A percentile compares a stretch with the other conserved stretches of the same genome.
These are phyloP conservation scores for Comarum palustre DNA, from an alignment of 306 rosid genomes.

Conservation along the genomic window DNA sequence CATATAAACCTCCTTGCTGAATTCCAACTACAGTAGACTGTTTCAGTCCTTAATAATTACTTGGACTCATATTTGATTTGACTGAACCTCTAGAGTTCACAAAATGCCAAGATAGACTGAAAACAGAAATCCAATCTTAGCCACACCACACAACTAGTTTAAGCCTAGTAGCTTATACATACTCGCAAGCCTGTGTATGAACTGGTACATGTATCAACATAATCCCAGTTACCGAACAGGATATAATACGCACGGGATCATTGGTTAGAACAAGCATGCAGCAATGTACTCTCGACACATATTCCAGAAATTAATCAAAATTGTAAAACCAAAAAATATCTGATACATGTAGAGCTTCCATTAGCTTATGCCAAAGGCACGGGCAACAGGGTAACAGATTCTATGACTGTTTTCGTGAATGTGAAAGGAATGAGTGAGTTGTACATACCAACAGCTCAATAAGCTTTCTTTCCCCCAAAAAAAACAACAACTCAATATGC, in stretches of 20 bases:
- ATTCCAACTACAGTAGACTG: background rate
- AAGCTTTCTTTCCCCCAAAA: too few relatives aligned
- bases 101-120: background rate
- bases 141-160: background rate
- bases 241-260: too few relatives aligned
- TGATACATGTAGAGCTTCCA: background rate
- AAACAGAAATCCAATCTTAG: background rate
- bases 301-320: too few relatives aligned
- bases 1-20: background rate
- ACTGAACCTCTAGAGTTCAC: background rate
- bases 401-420: background rate
- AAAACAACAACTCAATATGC: conserved; percentile 7
- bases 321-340: background rate
- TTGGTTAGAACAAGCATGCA: too few relatives aligned
- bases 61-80: background rate
- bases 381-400: background rate
- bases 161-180: background rate
- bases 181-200: too few relatives aligned
- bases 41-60: background rate
- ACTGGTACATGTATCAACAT: too few relatives aligned
- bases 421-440: background rate
- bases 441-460: conserved; percentile 13
- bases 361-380: too few relatives aligned
- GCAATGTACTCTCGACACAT: too few relatives aligned
- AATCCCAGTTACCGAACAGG: too few relatives aligned